Conservation (phyloP, 768 basidiomycete genomes). For the Pulveroboletus ravenelii region DNA sequence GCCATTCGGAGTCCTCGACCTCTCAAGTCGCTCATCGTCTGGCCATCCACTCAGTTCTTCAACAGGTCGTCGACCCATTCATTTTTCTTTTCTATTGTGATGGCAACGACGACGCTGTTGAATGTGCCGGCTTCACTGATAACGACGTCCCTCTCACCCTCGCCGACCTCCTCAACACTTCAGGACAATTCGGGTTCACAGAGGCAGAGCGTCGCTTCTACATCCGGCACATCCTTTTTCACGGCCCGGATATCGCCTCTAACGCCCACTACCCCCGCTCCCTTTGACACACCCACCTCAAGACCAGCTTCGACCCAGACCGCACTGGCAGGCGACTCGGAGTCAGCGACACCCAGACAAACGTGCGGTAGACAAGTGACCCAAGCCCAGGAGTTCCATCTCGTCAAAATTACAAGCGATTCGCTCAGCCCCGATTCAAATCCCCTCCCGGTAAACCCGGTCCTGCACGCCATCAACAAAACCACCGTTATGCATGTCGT, state of each 20-base stretch:
- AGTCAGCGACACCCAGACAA: conserved; percentile 32
- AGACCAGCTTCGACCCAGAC: conserved; percentile 36
- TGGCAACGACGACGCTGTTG: conserved; percentile 11
- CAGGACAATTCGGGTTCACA: conserved; percentile 14
- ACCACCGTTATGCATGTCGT: conserved; percentile 33
- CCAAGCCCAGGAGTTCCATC: conserved; percentile 45
- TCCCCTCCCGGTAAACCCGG: conserved; percentile 27
- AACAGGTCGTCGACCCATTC: not conserved
- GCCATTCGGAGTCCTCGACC: not conserved
- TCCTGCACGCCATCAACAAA: conserved; percentile 34
- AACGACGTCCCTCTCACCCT: conserved; percentile 14
- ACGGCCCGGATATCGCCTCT: conserved; percentile 26
- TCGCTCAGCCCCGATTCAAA: conserved; percentile 40
- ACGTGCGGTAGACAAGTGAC: conserved; percentile 23
- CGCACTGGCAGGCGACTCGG: conserved; percentile 12
- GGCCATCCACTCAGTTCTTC: not conserved
- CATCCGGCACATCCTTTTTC: conserved; percentile 23
- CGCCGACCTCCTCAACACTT: conserved; percentile 6
- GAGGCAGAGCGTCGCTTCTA: conserved; percentile 24
- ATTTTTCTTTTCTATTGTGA: not conserved
- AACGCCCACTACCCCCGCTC: conserved; percentile 17
- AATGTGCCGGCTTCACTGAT: conserved; percentile 9
- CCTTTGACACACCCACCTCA: conserved; percentile 25
- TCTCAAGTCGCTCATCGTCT: not conserved
- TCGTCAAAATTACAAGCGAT: conserved; percentile 52